phyloP scores from a whole-genome alignment of 192 early-diverging fungal species.

The Backusella mclennaniae region DNA sequence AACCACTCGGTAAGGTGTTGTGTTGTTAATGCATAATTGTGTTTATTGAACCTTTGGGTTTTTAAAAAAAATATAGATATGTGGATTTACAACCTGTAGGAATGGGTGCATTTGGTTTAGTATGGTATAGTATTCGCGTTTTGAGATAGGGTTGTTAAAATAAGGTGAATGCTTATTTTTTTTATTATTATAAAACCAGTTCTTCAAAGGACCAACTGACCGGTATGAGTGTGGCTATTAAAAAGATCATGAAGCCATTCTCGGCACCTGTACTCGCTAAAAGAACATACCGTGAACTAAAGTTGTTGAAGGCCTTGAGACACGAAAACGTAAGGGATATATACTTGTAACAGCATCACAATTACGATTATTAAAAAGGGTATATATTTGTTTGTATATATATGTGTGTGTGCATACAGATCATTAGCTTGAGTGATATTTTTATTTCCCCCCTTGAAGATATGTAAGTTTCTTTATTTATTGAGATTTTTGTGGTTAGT shows the following conservation, averaged over 20 bases:
- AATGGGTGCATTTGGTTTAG: constrained; percentile 96
- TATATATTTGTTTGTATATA: background rate
- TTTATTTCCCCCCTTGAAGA: constrained; percentile 92
- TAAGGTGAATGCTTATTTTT: too few relatives aligned
- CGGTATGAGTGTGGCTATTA: constrained; percentile 82
- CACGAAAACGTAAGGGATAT: constrained; percentile 80
- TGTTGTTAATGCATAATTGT: background rate
- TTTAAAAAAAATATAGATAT: constrained; percentile 55
- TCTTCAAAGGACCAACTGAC: constrained; percentile 89
- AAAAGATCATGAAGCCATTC: constrained; percentile 96
- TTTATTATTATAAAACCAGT: constrained; percentile 42
- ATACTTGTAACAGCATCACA: background rate
- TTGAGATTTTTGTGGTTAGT: background rate
- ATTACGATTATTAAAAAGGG: background rate
- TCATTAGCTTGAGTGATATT: constrained; percentile 89
- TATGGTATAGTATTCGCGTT: constrained; percentile 64
- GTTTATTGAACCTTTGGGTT: background rate
- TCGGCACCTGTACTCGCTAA: constrained; percentile 89
- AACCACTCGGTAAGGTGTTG: constrained; percentile 53
- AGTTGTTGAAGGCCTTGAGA: constrained; percentile 86
- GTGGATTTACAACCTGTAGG: constrained; percentile 91
- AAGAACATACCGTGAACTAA: constrained; percentile 92
- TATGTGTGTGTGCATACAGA: constrained; percentile 41
- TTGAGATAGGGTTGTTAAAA: background rate
- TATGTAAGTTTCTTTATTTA: constrained; percentile 53